Evolutionary conservation across 1,284 basidiomycete genomes (phyloP).

Genomic region (Irpex sp.): DNA sequence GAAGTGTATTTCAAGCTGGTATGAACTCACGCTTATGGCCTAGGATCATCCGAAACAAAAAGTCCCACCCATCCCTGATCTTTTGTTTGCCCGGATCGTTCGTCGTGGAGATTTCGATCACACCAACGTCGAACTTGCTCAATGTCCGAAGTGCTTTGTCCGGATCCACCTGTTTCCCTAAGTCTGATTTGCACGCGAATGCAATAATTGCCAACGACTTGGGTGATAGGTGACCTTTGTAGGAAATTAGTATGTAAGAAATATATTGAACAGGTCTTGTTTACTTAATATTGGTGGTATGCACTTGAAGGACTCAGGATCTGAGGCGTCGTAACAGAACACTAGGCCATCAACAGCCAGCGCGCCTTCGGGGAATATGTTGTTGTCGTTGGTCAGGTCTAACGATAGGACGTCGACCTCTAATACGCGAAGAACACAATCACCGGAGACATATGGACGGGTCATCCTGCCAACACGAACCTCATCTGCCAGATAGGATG

Average conservation of each 20-base stretch:
- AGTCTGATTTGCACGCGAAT: slow-evolving; percentile 74
- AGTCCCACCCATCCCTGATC: slow-evolving; percentile 65
- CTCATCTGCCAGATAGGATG: slow-evolving; percentile 34
- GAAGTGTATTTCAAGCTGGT: background rate
- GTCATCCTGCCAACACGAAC: slow-evolving; percentile 44
- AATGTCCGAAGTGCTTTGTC: slow-evolving; percentile 45
- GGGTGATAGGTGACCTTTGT: slow-evolving; percentile 33
- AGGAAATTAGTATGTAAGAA: background rate
- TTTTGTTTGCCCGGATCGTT: slow-evolving; percentile 53
- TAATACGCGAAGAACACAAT: slow-evolving; percentile 46
- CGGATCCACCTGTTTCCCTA: slow-evolving; percentile 53
- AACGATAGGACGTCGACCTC: slow-evolving; percentile 46
- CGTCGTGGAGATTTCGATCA: slow-evolving; percentile 58
- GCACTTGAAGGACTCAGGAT: slow-evolving; percentile 54
- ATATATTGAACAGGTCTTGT: slow-evolving; percentile 21
- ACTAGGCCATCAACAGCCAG: slow-evolving; percentile 66
- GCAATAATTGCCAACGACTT: slow-evolving; percentile 62
- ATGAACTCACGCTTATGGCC: slow-evolving; percentile 47
- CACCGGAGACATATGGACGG: slow-evolving; percentile 30
- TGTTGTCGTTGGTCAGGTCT: slow-evolving; percentile 17
- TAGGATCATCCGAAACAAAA: slow-evolving; percentile 56
- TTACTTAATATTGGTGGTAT: slow-evolving; percentile 63
- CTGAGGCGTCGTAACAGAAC: slow-evolving; percentile 71
- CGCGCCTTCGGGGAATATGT: slow-evolving; percentile 40
- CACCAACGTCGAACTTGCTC: slow-evolving; percentile 55